phyloP scores from a whole-genome alignment of 257 asterid genomes.

The Nicotiana obtusifolia region DNA sequence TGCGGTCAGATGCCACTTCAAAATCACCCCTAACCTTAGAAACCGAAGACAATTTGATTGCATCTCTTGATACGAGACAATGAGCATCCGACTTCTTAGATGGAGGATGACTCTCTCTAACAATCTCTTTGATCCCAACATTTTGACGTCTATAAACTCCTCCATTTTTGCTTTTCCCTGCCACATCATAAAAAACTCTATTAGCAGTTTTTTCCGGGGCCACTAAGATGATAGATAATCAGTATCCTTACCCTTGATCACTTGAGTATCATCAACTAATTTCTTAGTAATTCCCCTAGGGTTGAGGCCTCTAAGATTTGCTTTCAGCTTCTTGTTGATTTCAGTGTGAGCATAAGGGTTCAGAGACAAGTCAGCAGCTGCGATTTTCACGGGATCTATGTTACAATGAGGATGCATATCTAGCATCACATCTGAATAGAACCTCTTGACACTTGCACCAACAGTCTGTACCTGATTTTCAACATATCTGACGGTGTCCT shows the following conservation, averaged over 20 bases:
- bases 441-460: slow-evolving; percentile 62
- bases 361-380: slow-evolving; percentile 41
- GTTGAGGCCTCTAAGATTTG: slow-evolving; percentile 17
- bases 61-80: slow-evolving; percentile 21
- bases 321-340: slow-evolving; percentile 34
- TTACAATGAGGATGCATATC: slow-evolving; percentile 48
- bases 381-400: slow-evolving; percentile 41
- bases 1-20: slow-evolving; percentile 16
- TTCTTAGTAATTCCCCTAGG: slow-evolving; percentile 23
- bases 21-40: slow-evolving; percentile 20
- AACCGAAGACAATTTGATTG: slow-evolving; percentile 10
- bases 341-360: slow-evolving; percentile 38
- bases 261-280: slow-evolving; percentile 30
- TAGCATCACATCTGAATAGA: slow-evolving; percentile 67
- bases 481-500: slow-evolving; percentile 72
- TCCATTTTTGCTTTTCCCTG: slow-evolving; percentile 31
- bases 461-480: slow-evolving; percentile 76
- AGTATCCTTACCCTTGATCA: slow-evolving; percentile 19
- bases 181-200: not conserved
- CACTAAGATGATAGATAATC: not conserved
- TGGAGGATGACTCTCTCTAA: slow-evolving; percentile 20
- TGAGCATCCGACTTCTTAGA: slow-evolving; percentile 7
- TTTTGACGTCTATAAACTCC: slow-evolving; percentile 42
- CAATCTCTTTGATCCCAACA: slow-evolving; percentile 45
- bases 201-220: not conserved